Base-by-base conservation (phyloP, 257 asterid genomes). In the Penstemon newberryi region DNA sequence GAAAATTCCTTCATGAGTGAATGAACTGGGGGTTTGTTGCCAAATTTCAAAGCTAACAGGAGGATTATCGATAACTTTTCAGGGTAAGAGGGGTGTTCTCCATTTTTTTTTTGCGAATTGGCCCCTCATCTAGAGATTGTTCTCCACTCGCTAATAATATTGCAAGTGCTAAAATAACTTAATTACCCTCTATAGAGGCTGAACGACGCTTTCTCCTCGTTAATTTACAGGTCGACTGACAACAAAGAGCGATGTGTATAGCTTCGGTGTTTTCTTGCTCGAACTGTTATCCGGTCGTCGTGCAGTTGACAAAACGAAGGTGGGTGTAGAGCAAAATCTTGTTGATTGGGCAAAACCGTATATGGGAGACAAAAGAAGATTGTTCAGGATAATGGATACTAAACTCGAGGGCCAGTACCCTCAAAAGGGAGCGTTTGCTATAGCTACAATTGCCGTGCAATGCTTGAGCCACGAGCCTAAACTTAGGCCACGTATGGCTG, bases 191-290 rank as follows among this genome's bases (percentile, higher is more conserved):
- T 25, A 25, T 25, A 25, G 33, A 2, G 33, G 33, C 33, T 25
- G 33, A 25, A 25, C 33, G 33, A 1, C 33, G 1, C 33, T 25
- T 25, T 25, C 33, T 25, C 33, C 33, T 25, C 33, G 33, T 25
- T 25, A 25, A 25, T 25, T 25, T 25, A 25, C 33, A 25, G 33
- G 33, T 25, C 2, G 33, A 25, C 33, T 25, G 33, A 25, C 33
- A 25, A 25, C 33, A 25, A 80, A 82, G 81, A 80, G 87, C 51
- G 85, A 84, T n/a, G 85, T 84, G 60, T 84, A 84, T 46, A 82
- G 90, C 6, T 84, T 82, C 11, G 90, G 90, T 2, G 87, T 84
- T 41, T 87, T 84, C 76, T 73, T 84, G 76, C 87, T 84, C 11
- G 90, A 84, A 43, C 65, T 79, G 25, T 56, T 79, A 19, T 74